Percentiles rank a stretch among this genome's conserved stretches.
These are phyloP conservation scores for Naganishia friedmannii DNA, from an alignment of 768 basidiomycete genomes.

Conservation along the genomic window DNA sequence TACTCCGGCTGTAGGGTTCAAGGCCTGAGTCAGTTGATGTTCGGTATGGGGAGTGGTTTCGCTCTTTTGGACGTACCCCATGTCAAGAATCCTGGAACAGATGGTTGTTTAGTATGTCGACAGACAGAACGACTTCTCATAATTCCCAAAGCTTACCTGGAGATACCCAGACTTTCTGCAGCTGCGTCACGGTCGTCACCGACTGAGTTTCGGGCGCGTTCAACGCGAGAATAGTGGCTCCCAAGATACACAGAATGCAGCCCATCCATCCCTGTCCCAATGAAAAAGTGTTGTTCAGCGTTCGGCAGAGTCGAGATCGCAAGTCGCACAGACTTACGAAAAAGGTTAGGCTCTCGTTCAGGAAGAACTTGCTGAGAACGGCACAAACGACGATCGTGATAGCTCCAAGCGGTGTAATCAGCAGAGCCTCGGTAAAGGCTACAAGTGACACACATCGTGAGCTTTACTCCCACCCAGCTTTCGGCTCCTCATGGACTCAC, in stretches of 20 bases:
- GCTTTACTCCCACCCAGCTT: background rate
- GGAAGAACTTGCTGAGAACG: slow-evolving; percentile 84
- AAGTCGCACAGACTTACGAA: slow-evolving; percentile 56
- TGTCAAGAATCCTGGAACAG: slow-evolving; percentile 64
- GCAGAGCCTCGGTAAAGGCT: slow-evolving; percentile 61
- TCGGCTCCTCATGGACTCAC: slow-evolving; percentile 30
- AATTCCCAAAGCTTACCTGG: background rate
- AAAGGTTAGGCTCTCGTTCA: slow-evolving; percentile 86
- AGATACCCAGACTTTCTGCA: slow-evolving; percentile 63
- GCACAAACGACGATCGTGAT: slow-evolving; percentile 94
- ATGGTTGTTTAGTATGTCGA: background rate
- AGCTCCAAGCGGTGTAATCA: slow-evolving; percentile 94
- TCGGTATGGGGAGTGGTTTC: slow-evolving; percentile 60
- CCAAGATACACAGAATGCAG: slow-evolving; percentile 81
- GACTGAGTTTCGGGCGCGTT: slow-evolving; percentile 59
- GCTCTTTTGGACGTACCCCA: slow-evolving; percentile 55
- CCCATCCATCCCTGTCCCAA: slow-evolving; percentile 75
- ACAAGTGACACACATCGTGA: background rate
- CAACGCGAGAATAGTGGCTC: slow-evolving; percentile 54
- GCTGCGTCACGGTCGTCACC: slow-evolving; percentile 55
- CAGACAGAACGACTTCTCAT: background rate
- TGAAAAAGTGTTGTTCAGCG: too few relatives aligned
- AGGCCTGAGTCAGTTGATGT: background rate
- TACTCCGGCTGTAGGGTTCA: slow-evolving; percentile 58
- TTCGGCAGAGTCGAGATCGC: too few relatives aligned